Evolutionary conservation across 148 eudicot species (phyloP).

Genomic region (Silene conica): DNA sequence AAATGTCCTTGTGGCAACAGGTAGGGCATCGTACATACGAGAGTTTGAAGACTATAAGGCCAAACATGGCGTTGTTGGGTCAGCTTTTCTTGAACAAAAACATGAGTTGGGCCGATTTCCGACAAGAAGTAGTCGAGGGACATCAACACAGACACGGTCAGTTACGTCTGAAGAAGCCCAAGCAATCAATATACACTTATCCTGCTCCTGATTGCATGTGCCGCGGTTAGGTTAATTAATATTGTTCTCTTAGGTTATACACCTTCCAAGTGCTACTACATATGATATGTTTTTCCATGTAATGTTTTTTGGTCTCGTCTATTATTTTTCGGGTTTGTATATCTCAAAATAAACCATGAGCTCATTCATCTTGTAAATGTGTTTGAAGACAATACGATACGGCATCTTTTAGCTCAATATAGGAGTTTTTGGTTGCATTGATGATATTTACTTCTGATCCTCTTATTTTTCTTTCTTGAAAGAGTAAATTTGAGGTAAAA

Average conservation of each 20-base stretch:
- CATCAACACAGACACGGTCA: conserved; percentile 80
- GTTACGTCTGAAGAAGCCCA: conserved; percentile 55
- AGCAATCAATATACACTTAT: conserved; percentile 84
- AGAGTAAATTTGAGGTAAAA: no score
- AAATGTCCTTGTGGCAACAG: no score
- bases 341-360: conserved; percentile 20
- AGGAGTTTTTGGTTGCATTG: background rate
- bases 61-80: conserved; percentile 83
- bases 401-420: background rate
- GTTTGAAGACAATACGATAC: background rate
- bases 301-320: conserved; percentile 7
- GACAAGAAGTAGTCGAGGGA: conserved; percentile 68
- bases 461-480: no score
- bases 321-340: conserved; percentile 24
- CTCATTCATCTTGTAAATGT: conserved; percentile 32
- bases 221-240: conserved; percentile 37
- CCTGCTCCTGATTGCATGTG: conserved; percentile 99
- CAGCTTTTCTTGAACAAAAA: conserved; percentile 83
- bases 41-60: conserved; percentile 80
- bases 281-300: background rate
- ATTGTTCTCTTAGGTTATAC: background rate
- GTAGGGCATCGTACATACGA: conserved; percentile 81
- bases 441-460: no score
- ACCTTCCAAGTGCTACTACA: conserved; percentile 4
- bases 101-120: conserved; percentile 83